These are phyloP conservation scores for Coprinopsis strossmayeri DNA, from an alignment of 768 basidiomycete species.

Conservation along the genomic window DNA sequence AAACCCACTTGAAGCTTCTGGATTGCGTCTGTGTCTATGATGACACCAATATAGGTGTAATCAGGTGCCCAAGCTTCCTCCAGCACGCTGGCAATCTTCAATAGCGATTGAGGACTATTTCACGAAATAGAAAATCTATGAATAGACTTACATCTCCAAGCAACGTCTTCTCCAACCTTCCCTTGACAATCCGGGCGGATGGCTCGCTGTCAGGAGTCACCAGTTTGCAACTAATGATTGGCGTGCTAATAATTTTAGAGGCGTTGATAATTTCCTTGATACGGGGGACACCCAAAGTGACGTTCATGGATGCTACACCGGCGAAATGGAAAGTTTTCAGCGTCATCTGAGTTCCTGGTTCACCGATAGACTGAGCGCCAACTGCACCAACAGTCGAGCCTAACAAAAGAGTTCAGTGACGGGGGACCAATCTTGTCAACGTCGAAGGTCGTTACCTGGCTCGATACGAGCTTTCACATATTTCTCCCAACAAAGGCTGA, in stretches of 20 bases:
- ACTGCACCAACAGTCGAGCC: conserved; percentile 98
- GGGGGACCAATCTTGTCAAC: background rate
- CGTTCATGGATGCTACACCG: conserved; percentile 99
- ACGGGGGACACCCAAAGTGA: conserved; percentile 98
- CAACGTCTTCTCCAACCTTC: conserved; percentile 88
- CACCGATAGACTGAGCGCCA: conserved; percentile 97
- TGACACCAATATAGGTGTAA: conserved; percentile 89
- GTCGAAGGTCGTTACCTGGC: conserved; percentile 51
- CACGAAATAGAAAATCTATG: background rate
- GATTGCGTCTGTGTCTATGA: conserved; percentile 84
- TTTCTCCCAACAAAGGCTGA: conserved; percentile 84
- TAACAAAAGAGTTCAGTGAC: conserved; percentile 18
- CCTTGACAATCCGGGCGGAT: conserved; percentile 98
- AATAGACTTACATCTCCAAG: conserved; percentile 72
- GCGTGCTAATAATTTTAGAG: conserved; percentile 94
- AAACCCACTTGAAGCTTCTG: conserved; percentile 72
- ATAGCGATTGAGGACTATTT: background rate
- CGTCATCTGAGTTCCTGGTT: conserved; percentile 99
- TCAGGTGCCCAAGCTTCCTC: conserved; percentile 96
- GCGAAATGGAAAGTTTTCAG: conserved; percentile 99
- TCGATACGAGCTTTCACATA: conserved; percentile 96
- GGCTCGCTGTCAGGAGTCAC: conserved; percentile 80
- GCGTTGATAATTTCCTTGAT: conserved; percentile 99
- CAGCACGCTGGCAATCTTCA: conserved; percentile 80
- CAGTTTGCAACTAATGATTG: conserved; percentile 95